Percentiles rank a stretch among this genome's conserved stretches.
phyloP scores from a whole-genome alignment of 768 basidiomycete genomes.

The Boletus vermiculosoides region DNA sequence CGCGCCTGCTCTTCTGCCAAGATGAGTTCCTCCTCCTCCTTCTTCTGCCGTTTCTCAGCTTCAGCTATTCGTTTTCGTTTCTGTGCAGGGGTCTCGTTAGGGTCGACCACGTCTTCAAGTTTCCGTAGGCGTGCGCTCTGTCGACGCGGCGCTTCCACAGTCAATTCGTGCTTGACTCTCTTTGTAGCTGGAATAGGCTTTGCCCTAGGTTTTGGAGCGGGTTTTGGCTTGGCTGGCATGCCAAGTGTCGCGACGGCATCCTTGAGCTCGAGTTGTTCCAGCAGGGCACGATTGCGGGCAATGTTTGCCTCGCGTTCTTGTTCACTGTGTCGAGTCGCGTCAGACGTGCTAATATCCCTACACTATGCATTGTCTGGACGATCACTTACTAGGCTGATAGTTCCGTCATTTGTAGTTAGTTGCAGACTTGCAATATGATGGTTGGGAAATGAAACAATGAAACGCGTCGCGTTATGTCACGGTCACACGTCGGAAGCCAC shows the following conservation, averaged over 20 bases:
- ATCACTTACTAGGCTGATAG: slow-evolving; percentile 52
- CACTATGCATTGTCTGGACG: background rate
- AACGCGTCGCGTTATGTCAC: slow-evolving; percentile 35
- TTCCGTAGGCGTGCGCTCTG: slow-evolving; percentile 62
- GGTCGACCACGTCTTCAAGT: slow-evolving; percentile 41
- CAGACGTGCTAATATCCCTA: background rate
- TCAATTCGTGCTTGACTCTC: slow-evolving; percentile 49
- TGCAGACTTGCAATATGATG: background rate
- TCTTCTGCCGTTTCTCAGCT: slow-evolving; percentile 54
- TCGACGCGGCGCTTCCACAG: slow-evolving; percentile 52
- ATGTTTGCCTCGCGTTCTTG: slow-evolving; percentile 78
- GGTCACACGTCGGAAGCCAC: background rate
- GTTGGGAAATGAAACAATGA: slow-evolving; percentile 15
- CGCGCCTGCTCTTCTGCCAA: slow-evolving; percentile 62
- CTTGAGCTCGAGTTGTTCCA: slow-evolving; percentile 69
- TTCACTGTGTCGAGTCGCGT: slow-evolving; percentile 42
- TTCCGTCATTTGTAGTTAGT: slow-evolving; percentile 35
- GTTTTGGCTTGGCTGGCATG: slow-evolving; percentile 41
- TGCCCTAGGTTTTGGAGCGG: slow-evolving; percentile 40
- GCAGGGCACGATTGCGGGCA: slow-evolving; percentile 71
- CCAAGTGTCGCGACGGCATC: slow-evolving; percentile 51
- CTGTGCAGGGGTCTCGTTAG: slow-evolving; percentile 63
- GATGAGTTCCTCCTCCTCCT: slow-evolving; percentile 61
- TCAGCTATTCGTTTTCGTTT: slow-evolving; percentile 65
- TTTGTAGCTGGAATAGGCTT: slow-evolving; percentile 65